Conservation (phyloP, 306 rosid species). For the Astragalus glycyphyllos region DNA sequence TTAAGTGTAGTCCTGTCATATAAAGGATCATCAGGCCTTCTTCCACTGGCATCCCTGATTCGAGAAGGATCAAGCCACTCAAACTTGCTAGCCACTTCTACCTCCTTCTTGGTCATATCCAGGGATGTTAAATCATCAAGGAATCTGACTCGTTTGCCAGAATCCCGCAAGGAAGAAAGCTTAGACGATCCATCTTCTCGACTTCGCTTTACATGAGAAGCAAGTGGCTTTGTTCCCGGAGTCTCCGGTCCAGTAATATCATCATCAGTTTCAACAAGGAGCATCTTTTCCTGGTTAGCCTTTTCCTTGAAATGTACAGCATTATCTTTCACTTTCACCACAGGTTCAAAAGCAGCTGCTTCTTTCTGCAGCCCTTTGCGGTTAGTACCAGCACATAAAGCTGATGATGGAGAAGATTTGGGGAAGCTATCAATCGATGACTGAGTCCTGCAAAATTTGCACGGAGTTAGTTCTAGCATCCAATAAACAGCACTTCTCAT, state of each 20-base stretch:
- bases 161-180: constrained; percentile 48
- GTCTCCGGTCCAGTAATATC: constrained; percentile 77
- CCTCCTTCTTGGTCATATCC: constrained; percentile 54
- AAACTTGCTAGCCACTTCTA: constrained; percentile 72
- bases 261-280: constrained; percentile 46
- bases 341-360: constrained; percentile 45
- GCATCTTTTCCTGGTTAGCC: constrained; percentile 34
- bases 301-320: constrained; percentile 42
- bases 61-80: constrained; percentile 91
- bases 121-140: constrained; percentile 53
- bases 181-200: constrained; percentile 55
- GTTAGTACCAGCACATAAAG: constrained; percentile 34
- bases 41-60: constrained; percentile 76
- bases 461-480: neutral
- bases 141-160: constrained; percentile 70
- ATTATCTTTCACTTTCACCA: constrained; percentile 37
- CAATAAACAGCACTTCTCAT: constrained; percentile 4
- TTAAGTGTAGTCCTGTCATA: constrained; percentile 73
- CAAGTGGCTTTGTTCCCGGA: constrained; percentile 67
- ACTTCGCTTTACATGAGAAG: constrained; percentile 65
- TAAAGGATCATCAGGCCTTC: constrained; percentile 70
- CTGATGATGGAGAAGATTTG: constrained; percentile 32
- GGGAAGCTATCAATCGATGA: constrained; percentile 44
- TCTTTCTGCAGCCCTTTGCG: constrained; percentile 43
- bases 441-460: constrained; percentile 52